A percentile compares a stretch with the other conserved stretches of the same genome.
phyloP scores from a whole-genome alignment of 1,284 basidiomycete species.

The Cutaneotrichosporon sp. region DNA sequence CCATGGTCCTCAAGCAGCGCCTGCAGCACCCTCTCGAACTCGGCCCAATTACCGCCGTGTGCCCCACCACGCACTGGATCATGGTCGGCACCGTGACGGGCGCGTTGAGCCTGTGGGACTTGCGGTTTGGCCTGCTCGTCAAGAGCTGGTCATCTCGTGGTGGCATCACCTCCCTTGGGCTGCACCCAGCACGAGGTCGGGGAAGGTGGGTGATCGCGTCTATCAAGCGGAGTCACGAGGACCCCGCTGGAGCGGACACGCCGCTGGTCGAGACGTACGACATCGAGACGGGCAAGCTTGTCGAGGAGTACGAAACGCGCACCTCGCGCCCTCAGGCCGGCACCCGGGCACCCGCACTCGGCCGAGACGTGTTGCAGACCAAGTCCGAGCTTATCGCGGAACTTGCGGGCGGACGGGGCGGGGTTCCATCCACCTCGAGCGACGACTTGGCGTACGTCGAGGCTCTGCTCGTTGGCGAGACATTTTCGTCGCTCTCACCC shows the following conservation, averaged over 20 bases:
- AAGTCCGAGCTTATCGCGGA: conserved; percentile 37
- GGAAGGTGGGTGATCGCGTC: conserved; percentile 89
- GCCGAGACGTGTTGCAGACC: conserved; percentile 28
- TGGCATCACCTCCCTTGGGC: conserved; percentile 59
- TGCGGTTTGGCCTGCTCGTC: conserved; percentile 85
- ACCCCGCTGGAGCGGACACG: conserved; percentile 7
- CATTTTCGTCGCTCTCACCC: conserved; percentile 30
- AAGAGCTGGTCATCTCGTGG: conserved; percentile 77
- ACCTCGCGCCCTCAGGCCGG: conserved; percentile 24
- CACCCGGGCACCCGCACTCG: conserved; percentile 1
- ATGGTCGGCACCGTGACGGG: conserved; percentile 84
- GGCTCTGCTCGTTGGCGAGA: conserved; percentile 36
- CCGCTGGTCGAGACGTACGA: conserved; percentile 51
- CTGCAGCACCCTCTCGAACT: conserved; percentile 82
- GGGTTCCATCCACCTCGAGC: conserved; percentile 19
- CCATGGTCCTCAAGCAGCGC: conserved; percentile 72
- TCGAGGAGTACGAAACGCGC: conserved; percentile 50
- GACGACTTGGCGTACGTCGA: conserved; percentile 25
- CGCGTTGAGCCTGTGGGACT: conserved; percentile 85
- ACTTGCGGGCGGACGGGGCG: conserved; percentile 24
- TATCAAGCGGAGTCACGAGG: conserved; percentile 25
- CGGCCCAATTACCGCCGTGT: conserved; percentile 82
- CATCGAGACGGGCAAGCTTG: conserved; percentile 51
- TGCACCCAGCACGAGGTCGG: conserved; percentile 74
- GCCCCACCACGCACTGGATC: conserved; percentile 79